Evolutionary conservation across 768 basidiomycete genomes (phyloP).

Genomic region (Sistotremastrum niveocremeum): DNA sequence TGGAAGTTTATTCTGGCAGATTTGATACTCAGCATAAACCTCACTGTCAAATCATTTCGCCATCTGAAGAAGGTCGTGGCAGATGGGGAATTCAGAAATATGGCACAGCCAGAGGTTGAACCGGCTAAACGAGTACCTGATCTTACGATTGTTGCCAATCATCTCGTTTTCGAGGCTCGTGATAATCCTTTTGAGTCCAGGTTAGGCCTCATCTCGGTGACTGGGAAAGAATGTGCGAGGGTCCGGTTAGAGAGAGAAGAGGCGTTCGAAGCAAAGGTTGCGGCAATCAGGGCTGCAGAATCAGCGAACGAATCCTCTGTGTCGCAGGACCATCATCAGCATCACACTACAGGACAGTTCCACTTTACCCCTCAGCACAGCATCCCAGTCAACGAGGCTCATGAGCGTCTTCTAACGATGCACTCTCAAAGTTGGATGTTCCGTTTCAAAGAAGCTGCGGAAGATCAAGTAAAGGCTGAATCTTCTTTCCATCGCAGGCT

Average conservation of each 20-base stretch:
- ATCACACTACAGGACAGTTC: slow-evolving; percentile 22
- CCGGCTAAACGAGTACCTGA: slow-evolving; percentile 58
- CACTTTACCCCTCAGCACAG: slow-evolving; percentile 52
- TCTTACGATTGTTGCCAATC: slow-evolving; percentile 29
- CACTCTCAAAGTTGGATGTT: slow-evolving; percentile 65
- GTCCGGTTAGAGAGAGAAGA: slow-evolving; percentile 62
- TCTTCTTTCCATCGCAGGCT: no score
- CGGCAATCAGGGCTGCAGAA: slow-evolving; percentile 40
- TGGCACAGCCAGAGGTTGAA: slow-evolving; percentile 57
- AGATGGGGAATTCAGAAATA: slow-evolving; percentile 34
- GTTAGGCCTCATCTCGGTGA: slow-evolving; percentile 59
- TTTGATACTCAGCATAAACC: slow-evolving; percentile 54
- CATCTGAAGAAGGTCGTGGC: slow-evolving; percentile 50
- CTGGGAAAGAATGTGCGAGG: slow-evolving; percentile 58
- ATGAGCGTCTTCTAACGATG: slow-evolving; percentile 48
- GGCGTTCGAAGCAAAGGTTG: slow-evolving; percentile 68
- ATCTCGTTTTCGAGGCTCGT: slow-evolving; percentile 37
- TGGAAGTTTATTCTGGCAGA: slow-evolving; percentile 64
- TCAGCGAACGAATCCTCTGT: slow-evolving; percentile 7
- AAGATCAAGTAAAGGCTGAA: no score
- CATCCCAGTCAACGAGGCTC: slow-evolving; percentile 59
- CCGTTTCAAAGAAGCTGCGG: slow-evolving; percentile 15
- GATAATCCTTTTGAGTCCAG: slow-evolving; percentile 78
- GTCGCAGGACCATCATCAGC: no score
- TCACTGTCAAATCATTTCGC: slow-evolving; percentile 59